Conservation (phyloP, 805 yeast genomes). For the Candida wancherniae region DNA sequence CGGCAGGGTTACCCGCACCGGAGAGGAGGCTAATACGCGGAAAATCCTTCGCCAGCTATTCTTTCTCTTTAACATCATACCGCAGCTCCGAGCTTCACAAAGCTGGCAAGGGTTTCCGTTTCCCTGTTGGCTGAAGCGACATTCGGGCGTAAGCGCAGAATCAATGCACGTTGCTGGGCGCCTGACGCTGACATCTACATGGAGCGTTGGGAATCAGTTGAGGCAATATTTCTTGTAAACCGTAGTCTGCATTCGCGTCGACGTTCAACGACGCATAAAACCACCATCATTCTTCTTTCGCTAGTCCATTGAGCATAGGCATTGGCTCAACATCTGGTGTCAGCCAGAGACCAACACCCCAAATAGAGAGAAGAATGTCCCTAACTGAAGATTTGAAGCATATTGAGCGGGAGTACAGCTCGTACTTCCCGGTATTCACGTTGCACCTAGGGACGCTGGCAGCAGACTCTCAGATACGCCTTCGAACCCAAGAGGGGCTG, state of each 20-base stretch:
- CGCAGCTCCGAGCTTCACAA: slow-evolving; percentile 19
- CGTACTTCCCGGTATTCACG: slow-evolving; percentile 11
- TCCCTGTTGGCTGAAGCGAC: slow-evolving; percentile 12
- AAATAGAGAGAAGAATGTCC: slow-evolving; percentile 1
- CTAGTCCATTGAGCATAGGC: too few relatives aligned
- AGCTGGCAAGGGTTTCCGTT: slow-evolving; percentile 7
- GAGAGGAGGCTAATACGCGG: not conserved
- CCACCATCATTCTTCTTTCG: too few relatives aligned
- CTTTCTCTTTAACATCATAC: slow-evolving; percentile 12
- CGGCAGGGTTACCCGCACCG: slow-evolving; percentile 13
- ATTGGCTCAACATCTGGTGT: too few relatives aligned
- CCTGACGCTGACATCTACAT: slow-evolving; percentile 20
- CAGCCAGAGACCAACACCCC: too few relatives aligned
- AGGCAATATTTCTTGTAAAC: slow-evolving; percentile 19
- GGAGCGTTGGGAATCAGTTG: slow-evolving; percentile 23
- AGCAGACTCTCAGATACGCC: slow-evolving; percentile 2
- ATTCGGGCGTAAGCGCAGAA: slow-evolving; percentile 19
- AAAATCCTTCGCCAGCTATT: not conserved
- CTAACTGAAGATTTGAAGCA: slow-evolving; percentile 4
- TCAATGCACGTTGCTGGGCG: slow-evolving; percentile 23
- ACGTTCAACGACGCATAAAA: too few relatives aligned
- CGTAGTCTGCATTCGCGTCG: too few relatives aligned
- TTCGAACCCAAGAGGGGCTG: slow-evolving; percentile 11
- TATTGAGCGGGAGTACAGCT: slow-evolving; percentile 9
- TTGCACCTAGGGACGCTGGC: not conserved